Conservation (phyloP, 345 rosid genomes). For the Eucalyptus virginea region DNA sequence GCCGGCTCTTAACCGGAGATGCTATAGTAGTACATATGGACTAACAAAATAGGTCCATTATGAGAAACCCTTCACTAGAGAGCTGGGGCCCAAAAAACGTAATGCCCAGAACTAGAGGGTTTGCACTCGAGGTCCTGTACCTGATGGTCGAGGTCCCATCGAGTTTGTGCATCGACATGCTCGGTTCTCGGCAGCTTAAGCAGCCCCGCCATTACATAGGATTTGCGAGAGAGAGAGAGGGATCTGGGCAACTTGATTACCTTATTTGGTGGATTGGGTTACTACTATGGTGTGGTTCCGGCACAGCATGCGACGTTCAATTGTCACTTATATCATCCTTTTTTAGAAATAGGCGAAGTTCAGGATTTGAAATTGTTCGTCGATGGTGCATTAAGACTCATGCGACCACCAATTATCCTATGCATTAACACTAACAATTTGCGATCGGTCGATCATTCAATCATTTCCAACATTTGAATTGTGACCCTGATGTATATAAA, state of each 20-base stretch:
- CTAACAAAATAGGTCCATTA: neutral
- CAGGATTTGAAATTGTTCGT: neutral
- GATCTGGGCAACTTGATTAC: neutral
- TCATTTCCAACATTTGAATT: neutral
- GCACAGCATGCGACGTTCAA: neutral
- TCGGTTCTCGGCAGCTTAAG: neutral
- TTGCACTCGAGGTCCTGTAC: neutral
- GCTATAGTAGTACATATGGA: neutral
- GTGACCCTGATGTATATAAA: neutral
- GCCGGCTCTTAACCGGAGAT: neutral
- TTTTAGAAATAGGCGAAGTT: neutral
- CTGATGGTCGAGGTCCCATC: neutral
- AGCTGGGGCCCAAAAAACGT: neutral
- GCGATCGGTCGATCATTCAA: neutral
- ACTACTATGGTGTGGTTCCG: neutral
- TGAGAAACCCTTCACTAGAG: neutral
- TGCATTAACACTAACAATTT: neutral
- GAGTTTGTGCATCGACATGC: neutral
- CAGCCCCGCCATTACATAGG: neutral
- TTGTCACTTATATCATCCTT: neutral
- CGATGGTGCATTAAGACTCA: neutral
- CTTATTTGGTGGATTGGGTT: neutral
- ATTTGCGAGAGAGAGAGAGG: neutral
- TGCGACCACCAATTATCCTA: neutral
- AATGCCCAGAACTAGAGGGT: neutral